These are phyloP conservation scores for Lasiosphaeria hispida DNA, from an alignment of 495 filamentous ascomycete genomes.

Conservation along the genomic window DNA sequence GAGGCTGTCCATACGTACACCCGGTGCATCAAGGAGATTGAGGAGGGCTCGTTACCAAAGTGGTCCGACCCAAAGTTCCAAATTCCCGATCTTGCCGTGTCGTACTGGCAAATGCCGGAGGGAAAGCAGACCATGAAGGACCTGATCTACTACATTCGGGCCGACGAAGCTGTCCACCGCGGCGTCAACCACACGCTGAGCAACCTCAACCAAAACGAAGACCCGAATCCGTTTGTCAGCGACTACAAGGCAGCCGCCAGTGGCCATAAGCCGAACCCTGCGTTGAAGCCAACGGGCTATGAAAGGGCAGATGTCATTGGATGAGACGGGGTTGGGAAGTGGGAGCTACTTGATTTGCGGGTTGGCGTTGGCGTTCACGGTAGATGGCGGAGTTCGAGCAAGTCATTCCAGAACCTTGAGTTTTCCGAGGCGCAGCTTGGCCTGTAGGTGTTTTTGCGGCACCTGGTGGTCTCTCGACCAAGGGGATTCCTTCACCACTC, in stretches of 20 bases:
- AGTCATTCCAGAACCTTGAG: no score
- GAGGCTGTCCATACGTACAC: constrained; percentile 97
- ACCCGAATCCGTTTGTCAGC: constrained; percentile 88
- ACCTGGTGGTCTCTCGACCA: no score
- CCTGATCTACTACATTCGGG: constrained; percentile 78
- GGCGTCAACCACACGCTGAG: constrained; percentile 96
- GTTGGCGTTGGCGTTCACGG: no score
- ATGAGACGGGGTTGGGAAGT: constrained; percentile 2
- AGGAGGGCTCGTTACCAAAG: constrained; percentile 74
- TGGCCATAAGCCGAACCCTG: constrained; percentile 56
- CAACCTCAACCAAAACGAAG: constrained; percentile 75
- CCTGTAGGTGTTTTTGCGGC: no score
- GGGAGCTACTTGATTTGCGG: background rate
- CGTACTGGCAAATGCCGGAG: constrained; percentile 93
- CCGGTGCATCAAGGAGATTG: constrained; percentile 79
- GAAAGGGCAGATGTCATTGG: constrained; percentile 79
- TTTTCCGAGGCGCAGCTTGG: no score
- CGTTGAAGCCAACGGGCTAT: constrained; percentile 69
- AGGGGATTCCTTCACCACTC: no score
- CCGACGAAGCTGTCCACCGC: constrained; percentile 91
- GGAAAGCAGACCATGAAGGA: constrained; percentile 78
- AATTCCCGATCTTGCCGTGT: constrained; percentile 83
- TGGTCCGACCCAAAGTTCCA: constrained; percentile 67
- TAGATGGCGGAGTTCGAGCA: no score
- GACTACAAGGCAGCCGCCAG: constrained; percentile 61